Base-by-base conservation (phyloP, 345 rosid species). In the Gynandropsis gynandra region DNA sequence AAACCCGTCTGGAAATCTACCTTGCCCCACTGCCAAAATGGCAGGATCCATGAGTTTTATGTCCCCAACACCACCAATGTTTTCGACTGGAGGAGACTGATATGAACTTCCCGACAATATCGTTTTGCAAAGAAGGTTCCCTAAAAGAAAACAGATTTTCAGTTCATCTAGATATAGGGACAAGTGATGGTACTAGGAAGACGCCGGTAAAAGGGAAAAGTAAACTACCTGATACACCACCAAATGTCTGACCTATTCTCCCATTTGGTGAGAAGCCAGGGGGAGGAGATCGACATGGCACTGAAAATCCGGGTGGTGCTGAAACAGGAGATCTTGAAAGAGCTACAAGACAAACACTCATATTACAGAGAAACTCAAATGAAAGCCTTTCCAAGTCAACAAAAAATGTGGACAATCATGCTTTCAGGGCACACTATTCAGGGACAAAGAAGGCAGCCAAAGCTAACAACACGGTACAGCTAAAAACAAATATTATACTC, bases 241-340 rank as follows among this genome's bases (percentile, higher is more conserved):
- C 84, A 54, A 74, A 74, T 50, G 54, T 44, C 50, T 68, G 89
- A 31, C 75, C 81, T 60, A 68, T 62, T 74, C 85, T 81, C 44
- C 77, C 92, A 16, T 76, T 78, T 40, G 81, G 71, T 52, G 87
- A 67, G 55, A 92, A 92, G 47, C 96, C 96, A 16, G 98, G 98
- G n/a, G 97, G 95, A 24, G 96, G 87, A 45, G 89, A 80, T 69
- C 85, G 77, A 62, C 62, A 82, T 31, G 82, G 82, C 18, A 63
- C 80, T 34, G 88, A 68, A 64, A 92, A 92, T 65, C 98, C 98
- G 51, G 98, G 98, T 8, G 96, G 98, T 11, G 80, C 95, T 38
- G 87, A 74, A 47, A 79, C 57, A 50, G 74, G 83, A 70, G 73
- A 52, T 63, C 96, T 82, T 31, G 89, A 70, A 69, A 65, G 78